Evolutionary conservation across 2,329 filamentous ascomycete species (phyloP).

Genomic region (Fragosphaeria purpurea): DNA sequence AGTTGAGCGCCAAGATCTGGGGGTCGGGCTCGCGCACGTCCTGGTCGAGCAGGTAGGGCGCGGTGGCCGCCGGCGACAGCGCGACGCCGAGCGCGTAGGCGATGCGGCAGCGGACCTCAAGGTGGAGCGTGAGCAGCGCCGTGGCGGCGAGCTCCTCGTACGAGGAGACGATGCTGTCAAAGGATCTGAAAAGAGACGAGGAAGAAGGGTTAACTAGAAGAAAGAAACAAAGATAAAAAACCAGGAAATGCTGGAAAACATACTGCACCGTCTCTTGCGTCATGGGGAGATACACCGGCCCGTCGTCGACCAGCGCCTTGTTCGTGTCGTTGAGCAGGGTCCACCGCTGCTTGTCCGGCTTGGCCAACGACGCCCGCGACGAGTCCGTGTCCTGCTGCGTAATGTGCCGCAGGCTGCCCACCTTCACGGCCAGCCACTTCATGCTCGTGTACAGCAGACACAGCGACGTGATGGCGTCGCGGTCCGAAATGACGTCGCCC

Average conservation of each 20-base stretch:
- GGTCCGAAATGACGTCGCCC: constrained; percentile 80
- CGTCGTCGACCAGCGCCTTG: constrained; percentile 49
- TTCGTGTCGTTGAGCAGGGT: constrained; percentile 61
- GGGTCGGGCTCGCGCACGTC: constrained; percentile 70
- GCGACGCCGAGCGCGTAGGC: constrained; percentile 64
- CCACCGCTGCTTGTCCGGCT: constrained; percentile 62
- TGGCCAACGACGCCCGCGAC: constrained; percentile 40
- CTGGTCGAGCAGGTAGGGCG: constrained; percentile 56
- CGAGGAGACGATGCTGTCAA: constrained; percentile 76
- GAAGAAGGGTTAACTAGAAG: not conserved
- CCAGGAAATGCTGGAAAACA: not conserved
- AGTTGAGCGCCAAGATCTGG: constrained; percentile 72
- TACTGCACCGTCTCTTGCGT: constrained; percentile 75
- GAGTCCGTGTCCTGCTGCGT: constrained; percentile 63
- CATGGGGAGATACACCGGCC: constrained; percentile 73
- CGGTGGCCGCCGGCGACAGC: constrained; percentile 45
- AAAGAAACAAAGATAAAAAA: not conserved
- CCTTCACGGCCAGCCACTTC: constrained; percentile 89
- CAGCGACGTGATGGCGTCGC: constrained; percentile 73
- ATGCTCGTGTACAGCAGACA: constrained; percentile 93
- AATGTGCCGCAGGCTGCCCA: constrained; percentile 72
- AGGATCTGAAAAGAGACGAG: constrained; percentile 42
- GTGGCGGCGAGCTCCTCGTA: constrained; percentile 72
- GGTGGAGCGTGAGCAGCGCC: constrained; percentile 74
- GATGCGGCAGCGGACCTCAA: constrained; percentile 79